A percentile compares a stretch with the other conserved stretches of the same genome.
These are phyloP conservation scores for Hirsutella thompsonii DNA, from an alignment of 2,329 filamentous ascomycete genomes.

Conservation along the genomic window DNA sequence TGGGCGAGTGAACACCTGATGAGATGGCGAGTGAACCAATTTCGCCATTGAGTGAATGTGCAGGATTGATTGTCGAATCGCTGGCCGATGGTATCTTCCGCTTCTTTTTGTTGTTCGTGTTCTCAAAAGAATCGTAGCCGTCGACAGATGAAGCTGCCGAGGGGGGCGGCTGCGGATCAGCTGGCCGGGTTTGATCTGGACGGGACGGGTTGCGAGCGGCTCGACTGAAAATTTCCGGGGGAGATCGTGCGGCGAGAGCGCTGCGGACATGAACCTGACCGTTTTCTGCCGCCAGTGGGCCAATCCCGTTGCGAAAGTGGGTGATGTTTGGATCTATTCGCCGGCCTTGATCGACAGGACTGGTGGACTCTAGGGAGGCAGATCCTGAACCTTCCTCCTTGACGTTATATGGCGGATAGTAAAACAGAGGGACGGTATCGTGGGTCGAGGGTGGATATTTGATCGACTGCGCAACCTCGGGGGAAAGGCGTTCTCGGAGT, in stretches of 20 bases:
- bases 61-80: constrained; percentile 40
- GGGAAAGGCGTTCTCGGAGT: constrained; percentile 75
- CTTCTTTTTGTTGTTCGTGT: constrained; percentile 99
- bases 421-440: constrained; percentile 62
- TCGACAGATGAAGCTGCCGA: constrained; percentile 64
- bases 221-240: constrained; percentile 31
- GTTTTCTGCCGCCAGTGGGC: constrained; percentile 48
- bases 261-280: constrained; percentile 31
- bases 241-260: constrained; percentile 29
- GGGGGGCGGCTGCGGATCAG: constrained; percentile 42
- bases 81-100: constrained; percentile 90
- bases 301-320: constrained; percentile 22
- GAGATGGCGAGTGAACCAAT: constrained; percentile 26
- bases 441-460: constrained; percentile 68
- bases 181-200: constrained; percentile 29
- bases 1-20: constrained; percentile 9
- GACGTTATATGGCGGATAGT: constrained; percentile 36
- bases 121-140: constrained; percentile 94
- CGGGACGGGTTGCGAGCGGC: constrained; percentile 28
- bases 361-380: constrained; percentile 9
- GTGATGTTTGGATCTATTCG: constrained; percentile 13
- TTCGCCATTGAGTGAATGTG: constrained; percentile 22
- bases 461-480: constrained; percentile 72
- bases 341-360: constrained; percentile 10
- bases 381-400: constrained; percentile 27